Base-by-base conservation (phyloP, 352 stramenopile genomes). In the Globisporangium alternatum region DNA sequence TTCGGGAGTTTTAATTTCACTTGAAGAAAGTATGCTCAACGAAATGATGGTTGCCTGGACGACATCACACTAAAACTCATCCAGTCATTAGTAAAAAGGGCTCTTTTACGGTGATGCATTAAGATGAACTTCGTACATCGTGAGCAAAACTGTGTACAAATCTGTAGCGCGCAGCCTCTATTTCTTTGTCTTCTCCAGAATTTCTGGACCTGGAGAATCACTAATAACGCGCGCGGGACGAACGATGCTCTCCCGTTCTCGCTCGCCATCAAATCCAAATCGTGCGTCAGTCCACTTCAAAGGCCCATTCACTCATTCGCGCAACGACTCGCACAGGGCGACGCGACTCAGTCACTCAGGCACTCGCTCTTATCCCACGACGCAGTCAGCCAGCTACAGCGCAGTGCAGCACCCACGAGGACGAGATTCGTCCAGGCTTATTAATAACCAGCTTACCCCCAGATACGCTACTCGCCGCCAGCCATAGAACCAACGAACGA, bases 351-450 rank as follows among this genome's bases (percentile, higher is more conserved):
- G 35, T 41, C 43, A 5, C 43, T 6, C n/a, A 22, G 17, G 25
- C 51, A 57, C 13, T 57, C 22, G 51, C 51, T 57, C 51, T 57
- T 57, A 44, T 57, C 30, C 19, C 30, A 17, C 15, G 4, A 19
- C 19, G 4, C 4, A 45, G 39, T 15, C 39, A 45, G 4, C 39
- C 39, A 45, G 39, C 13, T 15, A 45, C 13, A 39, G 33, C 13
- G 39, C 4, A 44, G 12, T 17, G 12, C 39, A 45, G 41, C 43
- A 13, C 3, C n/a, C 19, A 49, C 43, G n/a, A 49, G 43, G 43
- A 49, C 43, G 43, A 57, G 51, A 57, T 57, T 44, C 30, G 22
- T 7, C 5, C 51, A 15, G 28, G 30, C n/a, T 30, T 57, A 57
- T 57, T 57, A 57, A 57, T 57, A 57, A 30, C 51, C 51, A 1